These are phyloP conservation scores for Saccharum officinarum DNA, from an alignment of 176 grass and related monocot genomes.

Conservation along the genomic window DNA sequence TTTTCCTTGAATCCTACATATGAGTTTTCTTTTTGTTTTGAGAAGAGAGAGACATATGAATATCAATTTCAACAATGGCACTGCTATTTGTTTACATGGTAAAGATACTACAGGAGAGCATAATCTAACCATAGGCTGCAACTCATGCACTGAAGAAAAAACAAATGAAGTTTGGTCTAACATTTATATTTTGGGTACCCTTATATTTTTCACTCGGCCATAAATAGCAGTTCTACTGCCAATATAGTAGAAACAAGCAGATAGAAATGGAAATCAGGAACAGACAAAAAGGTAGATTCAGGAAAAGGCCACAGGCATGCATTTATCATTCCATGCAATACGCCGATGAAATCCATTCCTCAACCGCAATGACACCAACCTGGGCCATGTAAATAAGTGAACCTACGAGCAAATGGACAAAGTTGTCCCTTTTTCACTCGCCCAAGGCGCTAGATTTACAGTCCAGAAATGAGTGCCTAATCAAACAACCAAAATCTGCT, in stretches of 20 bases:
- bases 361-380: neutral
- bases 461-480: neutral
- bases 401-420: slow-evolving; percentile 10
- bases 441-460: neutral
- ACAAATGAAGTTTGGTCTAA: neutral
- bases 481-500: neutral
- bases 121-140: neutral
- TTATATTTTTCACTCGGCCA: neutral
- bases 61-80: neutral
- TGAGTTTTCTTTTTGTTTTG: neutral
- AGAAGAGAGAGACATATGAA: neutral
- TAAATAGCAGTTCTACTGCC: neutral
- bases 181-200: neutral
- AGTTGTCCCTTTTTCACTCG: neutral
- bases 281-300: neutral
- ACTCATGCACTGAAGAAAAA: neutral
- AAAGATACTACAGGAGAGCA: neutral
- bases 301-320: neutral
- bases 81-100: neutral
- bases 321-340: neutral
- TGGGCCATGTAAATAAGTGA: neutral
- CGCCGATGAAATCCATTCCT: neutral
- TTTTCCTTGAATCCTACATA: neutral
- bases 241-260: neutral
- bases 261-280: neutral